Evolutionary conservation across 176 grass and related monocot genomes (phyloP), one percentile per base, ranked within the genome.

Genomic region (Triticum turgidum): DNA sequence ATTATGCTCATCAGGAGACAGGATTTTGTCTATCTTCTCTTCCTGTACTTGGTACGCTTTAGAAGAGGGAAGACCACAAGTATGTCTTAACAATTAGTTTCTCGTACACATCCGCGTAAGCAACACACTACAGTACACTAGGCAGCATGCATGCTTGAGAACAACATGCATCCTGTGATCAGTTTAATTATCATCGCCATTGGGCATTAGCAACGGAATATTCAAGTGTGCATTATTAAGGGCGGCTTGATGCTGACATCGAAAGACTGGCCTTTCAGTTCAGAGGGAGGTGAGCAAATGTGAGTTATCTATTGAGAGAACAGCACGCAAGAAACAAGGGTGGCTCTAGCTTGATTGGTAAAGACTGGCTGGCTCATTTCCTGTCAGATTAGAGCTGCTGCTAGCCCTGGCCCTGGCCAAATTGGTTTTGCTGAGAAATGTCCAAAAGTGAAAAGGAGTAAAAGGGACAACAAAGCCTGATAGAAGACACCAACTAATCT

Each of bases 201-300:
- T 78, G 65, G 38, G 5, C 37, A 83, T 79, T 79, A 73, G 30
- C 84, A 73, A 32, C 27, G 22, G 24, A 83, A 77, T 86, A 92
- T 84, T 68, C 65, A 67, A 89, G 33, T 81, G 32, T 87, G 49
- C 80, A 86, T 89, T 85, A 83, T 92, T 83, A 86, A 77, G 15
- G 14, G 47, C 30, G 34, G 65, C 75, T 77, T 56, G 34, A 71
- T 78, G 63, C 49, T 56, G 63, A 88, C 69, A 65, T 80, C 8
- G 63, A 81, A 72, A 71, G 14, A 86, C 42, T 27, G 65, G 7
- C 72, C 83, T 88, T 82, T 91, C 82, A 86, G 69, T 78, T 82
- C 37, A 56, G 14, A 24, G 42, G 51, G 64, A 63, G 86, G 72
- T 56, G 75, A 82, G 33, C 54, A 76, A 27, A 84, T 84, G 79